Evolutionary conservation across 2,329 filamentous ascomycete genomes (phyloP), one percentile per base, ranked within the genome.

Genomic region (Cercospora sojina): DNA sequence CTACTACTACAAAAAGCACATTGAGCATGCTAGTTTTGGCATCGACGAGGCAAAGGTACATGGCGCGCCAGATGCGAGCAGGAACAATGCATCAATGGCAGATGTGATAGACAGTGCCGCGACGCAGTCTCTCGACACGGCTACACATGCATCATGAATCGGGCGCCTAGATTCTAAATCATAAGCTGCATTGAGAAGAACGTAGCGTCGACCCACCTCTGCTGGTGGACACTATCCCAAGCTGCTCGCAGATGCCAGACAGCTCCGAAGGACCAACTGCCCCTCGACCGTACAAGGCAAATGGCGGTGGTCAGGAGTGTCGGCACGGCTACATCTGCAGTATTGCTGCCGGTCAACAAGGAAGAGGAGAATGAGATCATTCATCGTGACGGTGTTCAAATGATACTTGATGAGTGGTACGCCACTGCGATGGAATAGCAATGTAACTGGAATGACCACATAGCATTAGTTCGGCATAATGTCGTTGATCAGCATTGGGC

Each of bases 1-100:
- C 43, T 82, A 87, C 77, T 93, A 91, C 81, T 89, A 87, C 79
- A 97, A 97, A 83, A 91, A 90, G 79, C 94, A 98, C 81, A 87
- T 88, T 51, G 92, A 96, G 77, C 93, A 97, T 79, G 88, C 89
- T 64, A 91, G 91, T 13, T 97, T 77, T 65, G 70, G 63, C 16
- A 65, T 56, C 13, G 51, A 56, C 25, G 51, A 56, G 51, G 51
- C 29, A 55, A 27, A 53, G 29, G 59, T 3, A 51, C 27, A 55
- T 38, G 60, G 29, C 5, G 25, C 9, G 47, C 38, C 29, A 41
- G 35, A 41, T 53, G 47, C 51, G 13, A 32, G 29, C 16, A 25
- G 23, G 12, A 25, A 56, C 51, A 25, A n/a, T 23, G 58, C 38
- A 20, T 13, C 25, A 49, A 27, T 16, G 23, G 58, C 23, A 60